These are phyloP conservation scores for Neopestalotiopsis sp. DNA, from an alignment of 2,329 filamentous ascomycete species.

Conservation along the genomic window DNA sequence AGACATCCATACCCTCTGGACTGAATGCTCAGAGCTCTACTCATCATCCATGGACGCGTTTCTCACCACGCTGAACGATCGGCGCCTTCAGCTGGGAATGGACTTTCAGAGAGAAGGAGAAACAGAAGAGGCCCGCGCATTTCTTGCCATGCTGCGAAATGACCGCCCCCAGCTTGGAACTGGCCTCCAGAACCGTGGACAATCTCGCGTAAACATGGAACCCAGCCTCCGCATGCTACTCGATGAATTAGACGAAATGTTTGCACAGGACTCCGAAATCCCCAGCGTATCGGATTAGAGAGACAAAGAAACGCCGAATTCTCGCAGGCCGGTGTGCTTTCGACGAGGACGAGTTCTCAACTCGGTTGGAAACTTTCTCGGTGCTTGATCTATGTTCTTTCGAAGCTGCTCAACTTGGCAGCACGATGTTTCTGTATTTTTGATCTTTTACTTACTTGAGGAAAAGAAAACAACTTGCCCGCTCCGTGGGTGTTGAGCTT, in stretches of 20 bases:
- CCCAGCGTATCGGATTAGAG: constrained; percentile 13
- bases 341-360: not conserved
- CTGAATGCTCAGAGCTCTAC: constrained; percentile 42
- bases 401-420: not conserved
- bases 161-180: too few relatives aligned
- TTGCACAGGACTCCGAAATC: constrained; percentile 22
- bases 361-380: not conserved
- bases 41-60: constrained; percentile 36
- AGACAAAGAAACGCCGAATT: too few relatives aligned
- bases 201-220: too few relatives aligned
- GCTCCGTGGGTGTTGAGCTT: not conserved
- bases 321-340: too few relatives aligned
- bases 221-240: too few relatives aligned
- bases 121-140: constrained; percentile 14
- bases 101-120: constrained; percentile 45
- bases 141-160: too few relatives aligned
- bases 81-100: constrained; percentile 33
- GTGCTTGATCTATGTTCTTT: not conserved
- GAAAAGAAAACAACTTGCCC: constrained; percentile 7
- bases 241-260: not conserved
- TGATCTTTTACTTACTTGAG: not conserved
- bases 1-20: constrained; percentile 42
- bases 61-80: constrained; percentile 36
- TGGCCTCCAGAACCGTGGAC: too few relatives aligned
- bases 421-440: not conserved